Base-by-base conservation (phyloP, 352 stramenopile species). In the Phytophthora rubi region DNA sequence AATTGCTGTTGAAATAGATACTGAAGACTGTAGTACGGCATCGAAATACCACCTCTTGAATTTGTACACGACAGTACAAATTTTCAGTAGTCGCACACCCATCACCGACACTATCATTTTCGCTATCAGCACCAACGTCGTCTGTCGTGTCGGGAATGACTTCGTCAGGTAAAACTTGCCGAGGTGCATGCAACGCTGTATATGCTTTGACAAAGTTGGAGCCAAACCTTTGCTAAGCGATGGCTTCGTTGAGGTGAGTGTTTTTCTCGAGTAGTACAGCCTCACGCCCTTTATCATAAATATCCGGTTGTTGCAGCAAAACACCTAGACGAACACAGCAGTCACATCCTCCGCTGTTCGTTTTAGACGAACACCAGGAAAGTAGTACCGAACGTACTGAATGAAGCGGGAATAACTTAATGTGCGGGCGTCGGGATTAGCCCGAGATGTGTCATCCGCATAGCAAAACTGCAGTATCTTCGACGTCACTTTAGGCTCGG, bases 381-480 rank as follows among this genome's bases (percentile, higher is more conserved):
- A 64, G n/a, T 62, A 45, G 12, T 59, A 64, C 15, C 62, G 62
- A 6, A 55, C 12, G 18, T 63, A 63, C n/a, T 70, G 54, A 3
- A 39, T 70, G 28, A 70, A 70, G 5, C 53, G 13, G 8, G 62
- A 59, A 23, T 70, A 70, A 18, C 54, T 70, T 10, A 59, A 1
- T 2, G 35, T 59, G 26, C 47, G 39, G 3, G 45, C 54, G 16
- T 59, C 47, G 2, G 54, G 39, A 15, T 63, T 37, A 4, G 2
- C 23, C 9, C 26, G 32, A 9, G 57, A 13, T 5, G 35, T 32
- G 37, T 62, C 61, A 16, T 68, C 26, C 1, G 21, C 42, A 44
- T 51, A 68, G 1, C 44, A 28, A 44, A 28, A 10, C 53, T 51
- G 61, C 3, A 62, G 30, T 8, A 68, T 10, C 16, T 16, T 45